Evolutionary conservation across 2,329 filamentous ascomycete genomes (phyloP), one percentile per base, ranked within the genome.

Genomic region (Fonsecaea pedrosoi): DNA sequence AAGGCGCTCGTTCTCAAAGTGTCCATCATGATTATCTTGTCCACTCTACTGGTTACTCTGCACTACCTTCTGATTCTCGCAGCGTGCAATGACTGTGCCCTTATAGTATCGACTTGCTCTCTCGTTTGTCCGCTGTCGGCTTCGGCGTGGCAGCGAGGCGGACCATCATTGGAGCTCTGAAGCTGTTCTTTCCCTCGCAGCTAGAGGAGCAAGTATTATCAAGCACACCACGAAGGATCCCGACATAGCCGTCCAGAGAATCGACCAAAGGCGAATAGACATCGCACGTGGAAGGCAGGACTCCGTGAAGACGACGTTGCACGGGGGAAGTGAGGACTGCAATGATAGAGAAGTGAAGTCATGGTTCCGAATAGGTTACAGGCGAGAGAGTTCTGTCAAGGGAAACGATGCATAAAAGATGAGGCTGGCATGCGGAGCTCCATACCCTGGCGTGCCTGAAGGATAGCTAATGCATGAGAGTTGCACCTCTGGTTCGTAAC

Each of bases 361-460:
- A 42, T 42, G 40, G 15, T n/a, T 42, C 40, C 40, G 10, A 42
- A 18, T 4, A 5, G 40, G 40, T n/a, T n/a, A 42, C 40, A 42
- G 15, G n/a, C 15, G 40, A 42, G 40, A n/a, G 40, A 42, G 40
- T 4, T 42, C 40, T 42, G 18, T 42, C 40, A n/a, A 42, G 40
- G 40, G 18, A n/a, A n/a, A 42, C 15, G 15, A 42, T 42, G 40
- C 40, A 42, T 42, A 42, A 42, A 42, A 42, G 15, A 42, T 42
- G 40, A 42, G 40, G 40, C 40, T 42, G 40, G 40, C 40, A 18
- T 42, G 40, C 40, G 40, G 40, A 42, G 40, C 40, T 42, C 15
- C 15, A 12, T 40, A 4, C 38, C 12, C 40, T 42, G 10, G 40
- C 25, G 2, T 25, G 25, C 25, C 25, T 25, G 25, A 25, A n/a